Evolutionary conservation across 2,329 filamentous ascomycete genomes (phyloP).

Genomic region (Verticillium zaregamsianum): DNA sequence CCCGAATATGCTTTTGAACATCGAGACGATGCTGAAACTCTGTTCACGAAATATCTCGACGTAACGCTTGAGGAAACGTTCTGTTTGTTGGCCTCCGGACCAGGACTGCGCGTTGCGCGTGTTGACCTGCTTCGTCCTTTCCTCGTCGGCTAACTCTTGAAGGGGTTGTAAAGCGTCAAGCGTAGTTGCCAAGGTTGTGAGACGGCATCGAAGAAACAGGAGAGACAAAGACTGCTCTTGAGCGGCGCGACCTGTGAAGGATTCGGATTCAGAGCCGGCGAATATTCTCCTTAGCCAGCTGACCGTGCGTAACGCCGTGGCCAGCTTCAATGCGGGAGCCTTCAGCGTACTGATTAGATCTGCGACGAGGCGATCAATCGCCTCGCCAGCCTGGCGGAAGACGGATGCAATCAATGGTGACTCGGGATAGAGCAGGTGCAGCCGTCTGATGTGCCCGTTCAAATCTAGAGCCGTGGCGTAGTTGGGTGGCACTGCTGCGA

Average conservation of each 20-base stretch:
- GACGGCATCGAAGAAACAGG: conserved; percentile 80
- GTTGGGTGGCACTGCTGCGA: conserved; percentile 61
- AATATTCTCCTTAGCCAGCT: conserved; percentile 86
- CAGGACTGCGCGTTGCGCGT: conserved; percentile 38
- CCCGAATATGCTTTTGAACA: conserved; percentile 83
- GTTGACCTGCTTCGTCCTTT: conserved; percentile 49
- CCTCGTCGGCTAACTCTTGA: conserved; percentile 84
- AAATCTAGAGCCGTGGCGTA: conserved; percentile 89
- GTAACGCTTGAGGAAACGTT: conserved; percentile 89
- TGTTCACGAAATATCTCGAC: conserved; percentile 98
- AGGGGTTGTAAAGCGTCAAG: conserved; percentile 82
- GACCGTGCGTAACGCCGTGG: conserved; percentile 83
- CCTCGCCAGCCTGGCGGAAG: conserved; percentile 71
- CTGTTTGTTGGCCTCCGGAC: conserved; percentile 83
- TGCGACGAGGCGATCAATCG: conserved; percentile 83
- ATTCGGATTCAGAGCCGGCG: conserved; percentile 57
- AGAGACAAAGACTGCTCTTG: conserved; percentile 71
- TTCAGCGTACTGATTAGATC: conserved; percentile 78
- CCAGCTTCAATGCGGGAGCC: conserved; percentile 76
- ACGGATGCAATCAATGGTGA: conserved; percentile 73
- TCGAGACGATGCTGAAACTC: conserved; percentile 90
- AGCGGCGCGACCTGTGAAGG: conserved; percentile 4
- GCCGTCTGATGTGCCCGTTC: conserved; percentile 84
- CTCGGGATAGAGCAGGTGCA: conserved; percentile 76
- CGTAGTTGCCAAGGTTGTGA: conserved; percentile 74